Evolutionary conservation across 352 stramenopile species (phyloP), one percentile per base, ranked within the genome.

Genomic region (Phytophthora megakarya): DNA sequence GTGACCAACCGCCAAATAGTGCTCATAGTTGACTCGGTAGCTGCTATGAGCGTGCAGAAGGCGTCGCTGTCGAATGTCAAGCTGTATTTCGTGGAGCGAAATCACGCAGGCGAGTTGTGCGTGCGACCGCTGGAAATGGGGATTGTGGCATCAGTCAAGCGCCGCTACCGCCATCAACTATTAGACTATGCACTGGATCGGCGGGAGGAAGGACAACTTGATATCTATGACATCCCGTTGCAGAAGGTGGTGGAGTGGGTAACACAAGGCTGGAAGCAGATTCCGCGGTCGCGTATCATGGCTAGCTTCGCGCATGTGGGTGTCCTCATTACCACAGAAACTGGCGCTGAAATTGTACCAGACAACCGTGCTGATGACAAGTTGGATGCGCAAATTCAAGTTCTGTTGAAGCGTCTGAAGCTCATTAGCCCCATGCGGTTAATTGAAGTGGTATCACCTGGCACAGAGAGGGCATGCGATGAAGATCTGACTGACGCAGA

Each of bases 1-100:
- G 76, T 90, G 58, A 74, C 76, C 33, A 82, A 89, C 66, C 85
- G 85, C 30, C 68, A 86, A 5, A 75, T 94, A 40, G 50, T 94
- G 48, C 66, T 94, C 32, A 65, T 94, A 35, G 37, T 94, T 8
- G 79, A 89, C 70, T 76, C 75, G 49, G 64, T 82, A 2, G 74
- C 77, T 40, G 82, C 76, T 3, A 75, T 84, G 57, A 78, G 81
- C 30, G 75, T 88, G 57, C 76, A 83, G 53, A 89, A 79, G 48
- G 57, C 80, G 30, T 61, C 59, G 62, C 63, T 92, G 32, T 86
- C 84, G 47, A 92, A 90, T 58, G 76, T 92, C 13, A 77, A 72
- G 13, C 59, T 92, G 56, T 73, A 82, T 18, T 88, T 87, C 33
- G 65, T 66, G 40, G 61, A 71, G 49, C 69, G 62, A 12, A 76